Evolutionary conservation across 1,139 yeast species (phyloP).

Genomic region (Magnusiomyces fungicola): DNA sequence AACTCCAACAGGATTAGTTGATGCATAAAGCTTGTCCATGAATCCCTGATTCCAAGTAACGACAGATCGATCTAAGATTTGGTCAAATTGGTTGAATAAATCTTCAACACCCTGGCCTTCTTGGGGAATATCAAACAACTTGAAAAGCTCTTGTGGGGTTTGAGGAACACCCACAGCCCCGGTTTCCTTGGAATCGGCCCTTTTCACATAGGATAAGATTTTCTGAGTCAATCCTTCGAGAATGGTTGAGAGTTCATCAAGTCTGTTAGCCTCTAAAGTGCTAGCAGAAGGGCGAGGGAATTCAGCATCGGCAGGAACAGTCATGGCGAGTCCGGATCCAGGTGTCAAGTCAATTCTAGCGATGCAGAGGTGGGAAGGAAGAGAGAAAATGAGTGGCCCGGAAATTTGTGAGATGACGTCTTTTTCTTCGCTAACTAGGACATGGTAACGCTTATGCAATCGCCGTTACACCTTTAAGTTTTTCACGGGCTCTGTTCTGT

Average conservation of each 20-base stretch:
- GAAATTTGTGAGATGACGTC: no score
- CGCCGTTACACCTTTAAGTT: no score
- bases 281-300: neutral
- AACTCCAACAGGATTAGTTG: slow-evolving; percentile 79
- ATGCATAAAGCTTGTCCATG: slow-evolving; percentile 75
- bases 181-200: slow-evolving; percentile 32
- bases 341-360: no score
- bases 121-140: slow-evolving; percentile 28
- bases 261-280: slow-evolving; percentile 34
- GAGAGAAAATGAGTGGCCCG: no score
- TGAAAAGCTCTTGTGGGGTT: slow-evolving; percentile 34
- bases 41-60: slow-evolving; percentile 88
- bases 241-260: slow-evolving; percentile 39
- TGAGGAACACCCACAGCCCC: slow-evolving; percentile 34
- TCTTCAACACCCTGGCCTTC: slow-evolving; percentile 37
- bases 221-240: slow-evolving; percentile 35
- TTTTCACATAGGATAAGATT: slow-evolving; percentile 36
- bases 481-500: no score
- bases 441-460: no score
- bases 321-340: no score
- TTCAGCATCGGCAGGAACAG: no score
- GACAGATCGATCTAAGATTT: slow-evolving; percentile 59
- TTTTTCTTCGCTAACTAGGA: no score
- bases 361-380: no score
- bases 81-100: slow-evolving; percentile 46